Conservation (phyloP, 106 monocot species). For the Dendrobium officinale region DNA sequence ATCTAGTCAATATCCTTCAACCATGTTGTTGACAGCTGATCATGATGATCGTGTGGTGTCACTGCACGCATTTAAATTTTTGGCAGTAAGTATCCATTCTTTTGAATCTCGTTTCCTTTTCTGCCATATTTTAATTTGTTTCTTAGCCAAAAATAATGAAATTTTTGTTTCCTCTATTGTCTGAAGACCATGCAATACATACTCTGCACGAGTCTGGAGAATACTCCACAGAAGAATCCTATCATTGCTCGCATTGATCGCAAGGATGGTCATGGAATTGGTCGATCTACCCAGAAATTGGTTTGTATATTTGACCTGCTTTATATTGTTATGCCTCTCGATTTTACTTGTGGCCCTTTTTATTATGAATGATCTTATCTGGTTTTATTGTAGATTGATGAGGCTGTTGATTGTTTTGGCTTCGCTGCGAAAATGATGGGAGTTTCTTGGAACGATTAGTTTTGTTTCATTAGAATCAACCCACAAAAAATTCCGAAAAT, state of each 20-base stretch:
- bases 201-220: constrained; percentile 66
- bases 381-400: constrained; percentile 48
- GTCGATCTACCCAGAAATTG: constrained; percentile 75
- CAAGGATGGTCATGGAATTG: constrained; percentile 84
- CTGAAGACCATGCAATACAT: constrained; percentile 79
- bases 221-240: constrained; percentile 72
- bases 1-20: constrained; percentile 78
- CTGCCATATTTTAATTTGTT: not conserved
- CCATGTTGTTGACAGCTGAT: constrained; percentile 91
- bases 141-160: not conserved
- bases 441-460: constrained; percentile 42
- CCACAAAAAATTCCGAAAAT: too few species aligned
- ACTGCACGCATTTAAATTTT: constrained; percentile 83
- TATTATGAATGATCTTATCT: not conserved
- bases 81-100: constrained; percentile 67
- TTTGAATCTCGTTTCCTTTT: not conserved
- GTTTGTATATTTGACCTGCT: constrained; percentile 16
- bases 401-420: constrained; percentile 75
- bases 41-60: constrained; percentile 98
- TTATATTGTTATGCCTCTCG: not conserved
- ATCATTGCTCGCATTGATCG: constrained; percentile 76
- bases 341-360: not conserved
- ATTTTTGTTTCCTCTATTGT: not conserved
- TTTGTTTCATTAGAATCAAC: not conserved
- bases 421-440: constrained; percentile 80